Base-by-base conservation (phyloP, 257 asterid genomes). In the Rauvolfia tetraphylla region DNA sequence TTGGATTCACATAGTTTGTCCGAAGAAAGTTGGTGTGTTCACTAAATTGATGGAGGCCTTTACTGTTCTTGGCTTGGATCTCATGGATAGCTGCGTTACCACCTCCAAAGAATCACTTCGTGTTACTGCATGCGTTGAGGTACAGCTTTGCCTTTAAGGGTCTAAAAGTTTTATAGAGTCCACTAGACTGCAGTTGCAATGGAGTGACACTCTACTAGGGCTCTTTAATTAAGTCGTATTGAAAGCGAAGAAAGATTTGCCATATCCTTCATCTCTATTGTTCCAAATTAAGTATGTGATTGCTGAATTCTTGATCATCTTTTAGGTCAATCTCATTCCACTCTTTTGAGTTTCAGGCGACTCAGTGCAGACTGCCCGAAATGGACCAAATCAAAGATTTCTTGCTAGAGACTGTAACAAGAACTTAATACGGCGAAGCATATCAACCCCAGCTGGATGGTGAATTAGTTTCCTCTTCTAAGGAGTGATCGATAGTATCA, bases 31-130 rank as follows among this genome's bases (percentile, higher is more conserved):
- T 77, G 90, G 93, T 5, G 84, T 78, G 27, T 76, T 93, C 63
- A 84, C 90, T 71, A 87, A 84, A 80, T 29, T 93, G 59, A 86
- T 91, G 81, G 96, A 93, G 80, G 91, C 96, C 79, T 85, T 91
- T 81, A 83, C 54, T 73, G 78, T 65, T 54, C 84, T 93, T 18
- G 96, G 93, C 67, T 84, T 89, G 75, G 85, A 87, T 68, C 83
- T 85, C 59, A 89, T 77, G 53, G 90, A 91, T 49, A 86, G 87
- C 27, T 87, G 89, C 84, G 83, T 85, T 31, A 90, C 96, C 5
- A 82, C 90, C n/a, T 74, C 86, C 9, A 81, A 58, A 77, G 95
- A 95, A 63, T 89, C 90, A 56, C 82, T 93, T 81, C 92, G 90
- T 53, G 82, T 93, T 38, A 87, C 92, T 82, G 68, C 88, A 33